phyloP scores from a whole-genome alignment of 202 grass and related monocot species.

The Schoenoplectus tabernaemontani region DNA sequence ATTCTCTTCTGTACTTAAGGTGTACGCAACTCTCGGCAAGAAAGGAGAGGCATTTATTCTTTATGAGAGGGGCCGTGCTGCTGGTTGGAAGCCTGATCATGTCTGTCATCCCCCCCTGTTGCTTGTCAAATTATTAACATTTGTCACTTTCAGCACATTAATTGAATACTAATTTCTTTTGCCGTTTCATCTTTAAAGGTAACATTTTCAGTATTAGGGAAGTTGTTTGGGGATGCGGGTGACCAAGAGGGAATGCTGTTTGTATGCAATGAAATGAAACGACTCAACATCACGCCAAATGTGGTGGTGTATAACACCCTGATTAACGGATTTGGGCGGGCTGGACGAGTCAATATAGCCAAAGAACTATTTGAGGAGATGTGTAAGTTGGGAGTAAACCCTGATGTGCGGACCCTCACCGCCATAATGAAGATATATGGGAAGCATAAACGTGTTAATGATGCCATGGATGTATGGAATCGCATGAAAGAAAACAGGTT shows the following conservation, averaged over 20 bases:
- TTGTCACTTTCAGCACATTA: neutral
- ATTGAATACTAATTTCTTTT: neutral
- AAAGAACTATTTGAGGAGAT: conserved; percentile 81
- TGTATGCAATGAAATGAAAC: conserved; percentile 63
- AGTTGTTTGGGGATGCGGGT: conserved; percentile 75
- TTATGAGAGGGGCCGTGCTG: conserved; percentile 65
- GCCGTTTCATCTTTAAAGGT: neutral
- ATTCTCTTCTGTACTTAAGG: conserved; percentile 64
- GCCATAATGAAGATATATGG: conserved; percentile 78
- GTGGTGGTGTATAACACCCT: conserved; percentile 95
- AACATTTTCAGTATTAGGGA: conserved; percentile 62
- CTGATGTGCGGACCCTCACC: conserved; percentile 72
- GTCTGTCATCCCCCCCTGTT: conserved; percentile 12
- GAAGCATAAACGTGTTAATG: conserved; percentile 54
- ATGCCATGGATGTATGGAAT: conserved; percentile 70
- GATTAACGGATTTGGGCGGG: conserved; percentile 66
- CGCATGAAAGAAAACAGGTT: conserved; percentile 40
- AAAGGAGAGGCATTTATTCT: conserved; percentile 59
- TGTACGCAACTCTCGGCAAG: conserved; percentile 59
- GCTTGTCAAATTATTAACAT: neutral
- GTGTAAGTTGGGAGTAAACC: conserved; percentile 42
- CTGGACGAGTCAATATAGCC: conserved; percentile 46
- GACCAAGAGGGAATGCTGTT: conserved; percentile 80
- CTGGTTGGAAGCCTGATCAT: conserved; percentile 71
- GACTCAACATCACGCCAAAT: conserved; percentile 52